phyloP scores from a whole-genome alignment of 164 flowering plant species.

The Aristolochia californica region DNA sequence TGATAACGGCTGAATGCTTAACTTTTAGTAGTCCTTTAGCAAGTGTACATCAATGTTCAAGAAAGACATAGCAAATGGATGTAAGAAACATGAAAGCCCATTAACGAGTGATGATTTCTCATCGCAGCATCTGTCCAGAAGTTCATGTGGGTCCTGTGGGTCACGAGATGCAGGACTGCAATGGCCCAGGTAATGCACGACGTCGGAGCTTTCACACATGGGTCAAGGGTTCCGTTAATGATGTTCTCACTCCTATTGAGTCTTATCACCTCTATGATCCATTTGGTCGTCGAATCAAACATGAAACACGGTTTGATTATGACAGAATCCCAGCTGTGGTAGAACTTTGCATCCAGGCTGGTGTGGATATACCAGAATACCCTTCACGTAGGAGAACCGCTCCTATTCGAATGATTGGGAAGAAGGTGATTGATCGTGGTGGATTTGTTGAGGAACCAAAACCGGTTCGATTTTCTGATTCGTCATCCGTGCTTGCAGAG shows the following conservation, averaged over 20 bases:
- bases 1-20: no score
- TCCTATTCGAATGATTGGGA: constrained; percentile 75
- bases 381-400: constrained; percentile 73
- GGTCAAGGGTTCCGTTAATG: constrained; percentile 80
- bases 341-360: constrained; percentile 95
- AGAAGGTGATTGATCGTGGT: constrained; percentile 72
- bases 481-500: constrained; percentile 29
- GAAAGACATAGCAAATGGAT: no score
- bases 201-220: constrained; percentile 64
- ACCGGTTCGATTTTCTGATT: constrained; percentile 17
- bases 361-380: constrained; percentile 73
- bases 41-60: no score
- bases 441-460: constrained; percentile 55
- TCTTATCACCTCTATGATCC: constrained; percentile 94
- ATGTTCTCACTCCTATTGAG: constrained; percentile 68
- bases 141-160: constrained; percentile 66
- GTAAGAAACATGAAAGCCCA: no score
- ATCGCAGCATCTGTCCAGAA: constrained; percentile 66
- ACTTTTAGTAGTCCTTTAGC: no score
- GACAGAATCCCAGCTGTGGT: constrained; percentile 91
- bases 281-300: constrained; percentile 74
- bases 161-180: constrained; percentile 63
- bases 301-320: constrained; percentile 69
- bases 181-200: constrained; percentile 30
- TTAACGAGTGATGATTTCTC: neutral